phyloP scores from a whole-genome alignment of 495 filamentous ascomycete genomes.

The Penicillium argentinense region DNA sequence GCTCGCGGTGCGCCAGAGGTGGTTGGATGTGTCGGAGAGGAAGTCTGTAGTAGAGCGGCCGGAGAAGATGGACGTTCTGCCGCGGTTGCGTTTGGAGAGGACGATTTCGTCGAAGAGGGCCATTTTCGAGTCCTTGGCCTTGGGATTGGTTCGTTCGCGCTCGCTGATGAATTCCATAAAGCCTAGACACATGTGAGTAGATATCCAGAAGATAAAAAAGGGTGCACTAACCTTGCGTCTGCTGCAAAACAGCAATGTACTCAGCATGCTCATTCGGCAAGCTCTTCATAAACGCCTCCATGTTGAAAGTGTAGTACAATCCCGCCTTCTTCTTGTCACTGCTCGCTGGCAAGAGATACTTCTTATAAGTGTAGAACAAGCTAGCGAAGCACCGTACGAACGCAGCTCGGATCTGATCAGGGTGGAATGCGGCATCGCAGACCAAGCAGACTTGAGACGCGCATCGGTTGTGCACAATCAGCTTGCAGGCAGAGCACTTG shows the following conservation, averaged over 20 bases:
- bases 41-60: slow-evolving; percentile 61
- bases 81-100: slow-evolving; percentile 88
- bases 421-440: slow-evolving; percentile 85
- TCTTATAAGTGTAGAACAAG: slow-evolving; percentile 93
- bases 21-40: slow-evolving; percentile 81
- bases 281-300: slow-evolving; percentile 88
- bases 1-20: slow-evolving; percentile 87
- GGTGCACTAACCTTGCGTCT: slow-evolving; percentile 76
- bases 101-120: slow-evolving; percentile 95
- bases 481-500: slow-evolving; percentile 75
- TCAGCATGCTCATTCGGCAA: slow-evolving; percentile 88
- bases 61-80: slow-evolving; percentile 55
- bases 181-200: slow-evolving; percentile 44
- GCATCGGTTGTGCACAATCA: slow-evolving; percentile 78
- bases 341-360: slow-evolving; percentile 70
- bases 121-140: slow-evolving; percentile 63
- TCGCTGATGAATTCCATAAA: slow-evolving; percentile 98
- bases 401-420: slow-evolving; percentile 86
- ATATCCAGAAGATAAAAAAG: neutral
- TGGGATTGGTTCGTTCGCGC: slow-evolving; percentile 59
- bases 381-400: slow-evolving; percentile 94
- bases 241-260: slow-evolving; percentile 81
- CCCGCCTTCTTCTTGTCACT: slow-evolving; percentile 84
- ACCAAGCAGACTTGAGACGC: slow-evolving; percentile 78
- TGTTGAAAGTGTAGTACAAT: slow-evolving; percentile 87